A percentile compares a stretch with the other conserved stretches of the same genome.
Conservation (phyloP, 352 stramenopile species). For the Phytopythium vexans region DNA sequence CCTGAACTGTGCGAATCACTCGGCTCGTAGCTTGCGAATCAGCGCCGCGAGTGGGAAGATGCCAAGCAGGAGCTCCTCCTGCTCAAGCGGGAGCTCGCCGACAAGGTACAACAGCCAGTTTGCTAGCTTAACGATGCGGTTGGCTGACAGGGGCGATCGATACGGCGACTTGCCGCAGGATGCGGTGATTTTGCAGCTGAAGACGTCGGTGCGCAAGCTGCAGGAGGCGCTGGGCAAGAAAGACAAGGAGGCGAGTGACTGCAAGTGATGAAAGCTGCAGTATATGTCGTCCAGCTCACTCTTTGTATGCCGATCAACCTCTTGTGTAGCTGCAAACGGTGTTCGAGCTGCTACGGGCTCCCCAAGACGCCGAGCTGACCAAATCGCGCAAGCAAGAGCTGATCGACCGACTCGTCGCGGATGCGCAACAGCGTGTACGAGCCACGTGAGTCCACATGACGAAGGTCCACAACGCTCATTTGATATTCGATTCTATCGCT, state of each 20-base stretch:
- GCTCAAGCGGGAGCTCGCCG: constrained; percentile 37
- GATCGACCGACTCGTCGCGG: constrained; percentile 54
- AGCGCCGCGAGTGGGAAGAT: constrained; percentile 51
- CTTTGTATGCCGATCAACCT: too few relatives aligned
- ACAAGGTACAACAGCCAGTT: constrained; percentile 20
- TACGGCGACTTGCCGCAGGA: constrained; percentile 24
- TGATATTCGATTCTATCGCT: neutral
- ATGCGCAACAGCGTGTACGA: constrained; percentile 51
- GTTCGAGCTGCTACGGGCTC: constrained; percentile 51
- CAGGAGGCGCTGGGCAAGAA: constrained; percentile 61
- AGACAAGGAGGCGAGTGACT: constrained; percentile 42
- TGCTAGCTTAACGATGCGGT: neutral
- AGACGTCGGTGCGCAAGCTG: constrained; percentile 48
- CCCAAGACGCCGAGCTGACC: constrained; percentile 59
- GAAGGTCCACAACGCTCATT: too few relatives aligned
- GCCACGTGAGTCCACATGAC: too few relatives aligned
- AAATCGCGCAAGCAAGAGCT: constrained; percentile 60
- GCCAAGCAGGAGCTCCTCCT: constrained; percentile 46
- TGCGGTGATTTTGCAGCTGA: constrained; percentile 52
- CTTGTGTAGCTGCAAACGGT: constrained; percentile 43
- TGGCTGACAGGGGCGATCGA: neutral
- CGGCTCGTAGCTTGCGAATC: constrained; percentile 41
- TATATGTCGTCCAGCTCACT: too few relatives aligned
- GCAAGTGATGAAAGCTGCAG: neutral
- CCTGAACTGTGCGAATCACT: neutral